Base-by-base conservation (phyloP, 177 flowering plant genomes). In the Vitis hybrid region DNA sequence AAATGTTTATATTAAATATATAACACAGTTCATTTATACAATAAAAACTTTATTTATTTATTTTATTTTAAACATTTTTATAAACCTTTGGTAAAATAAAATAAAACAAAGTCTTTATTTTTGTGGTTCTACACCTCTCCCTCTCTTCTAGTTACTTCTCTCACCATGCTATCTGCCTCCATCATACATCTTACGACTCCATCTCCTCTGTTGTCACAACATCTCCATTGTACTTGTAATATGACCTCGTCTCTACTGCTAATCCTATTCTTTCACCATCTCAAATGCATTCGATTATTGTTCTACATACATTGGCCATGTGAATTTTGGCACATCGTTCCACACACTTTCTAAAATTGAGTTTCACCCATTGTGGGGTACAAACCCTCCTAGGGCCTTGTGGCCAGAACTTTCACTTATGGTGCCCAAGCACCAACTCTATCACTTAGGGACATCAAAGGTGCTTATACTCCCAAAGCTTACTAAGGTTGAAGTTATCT, bases 361-460 rank as follows among this genome's bases (percentile, higher is more conserved):
- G 49, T 72, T 72, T 70, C 75, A 72, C 1, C 75, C 75, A 10
- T 70, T 50, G 23, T 72, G 75, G 7, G 73, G 71, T 3, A 79
- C 77, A 49, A 81, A 81, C n/a, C 77, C 80, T 18, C 84, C 84
- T 1, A 71, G 56, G 3, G 82, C 77, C 7, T 9, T 17, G 71
- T 77, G 84, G 2, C 75, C 17, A 82, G 60, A 10, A 82, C 59
- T 5, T 62, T 72, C 69, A 68, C 74, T 52, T 82, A 82, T 2
- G 81, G 71, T 1, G 57, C 66, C 86, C 80, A 78, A 15, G 23
- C 23, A 23, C 23, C 23, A 23, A 23, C 23, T 23, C 23, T 23
- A 1, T 23, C 23, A 23, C 23, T 23, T 23, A 23, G 23, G 23
- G 23, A 23, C 23, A 1, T 23, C 2, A 23, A 23, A 23, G 23